phyloP scores from a whole-genome alignment of 2,329 filamentous ascomycete species.

The Pseudogymnoascus sp. region DNA sequence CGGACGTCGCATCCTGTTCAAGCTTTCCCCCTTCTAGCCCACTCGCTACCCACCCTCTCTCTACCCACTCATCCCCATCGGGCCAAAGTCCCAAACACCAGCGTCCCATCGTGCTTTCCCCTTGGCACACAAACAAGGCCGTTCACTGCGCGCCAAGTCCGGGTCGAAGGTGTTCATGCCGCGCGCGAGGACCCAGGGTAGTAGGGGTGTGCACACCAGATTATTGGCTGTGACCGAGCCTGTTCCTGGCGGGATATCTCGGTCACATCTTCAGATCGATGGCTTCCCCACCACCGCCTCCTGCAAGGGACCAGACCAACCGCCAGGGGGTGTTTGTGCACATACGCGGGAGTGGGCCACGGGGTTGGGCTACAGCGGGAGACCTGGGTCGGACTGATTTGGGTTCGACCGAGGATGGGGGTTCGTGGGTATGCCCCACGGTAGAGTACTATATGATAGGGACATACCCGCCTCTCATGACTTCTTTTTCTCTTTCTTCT shows the following conservation, averaged over 20 bases:
- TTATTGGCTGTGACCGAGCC: not conserved
- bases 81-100: not conserved
- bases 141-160: not conserved
- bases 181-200: not conserved
- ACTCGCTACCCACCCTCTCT: not conserved
- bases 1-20: not conserved
- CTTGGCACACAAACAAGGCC: not conserved
- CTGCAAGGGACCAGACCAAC: not conserved
- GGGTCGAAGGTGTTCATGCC: not conserved
- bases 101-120: conserved; percentile 3
- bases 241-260: not conserved
- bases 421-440: not conserved
- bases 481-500: conserved; percentile 19
- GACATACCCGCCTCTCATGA: conserved; percentile 10
- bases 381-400: not conserved
- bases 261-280: not conserved
- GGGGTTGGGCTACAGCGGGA: not conserved
- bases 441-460: not conserved
- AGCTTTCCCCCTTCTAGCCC: not conserved
- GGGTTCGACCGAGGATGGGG: not conserved
- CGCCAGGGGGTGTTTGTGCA: conserved; percentile 5
- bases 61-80: not conserved
- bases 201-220: no score
- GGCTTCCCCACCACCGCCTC: not conserved
- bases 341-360: not conserved